Evolutionary conservation across 108 stramenopile genomes (phyloP).

Genomic region (Fragilaria crotonensis): DNA sequence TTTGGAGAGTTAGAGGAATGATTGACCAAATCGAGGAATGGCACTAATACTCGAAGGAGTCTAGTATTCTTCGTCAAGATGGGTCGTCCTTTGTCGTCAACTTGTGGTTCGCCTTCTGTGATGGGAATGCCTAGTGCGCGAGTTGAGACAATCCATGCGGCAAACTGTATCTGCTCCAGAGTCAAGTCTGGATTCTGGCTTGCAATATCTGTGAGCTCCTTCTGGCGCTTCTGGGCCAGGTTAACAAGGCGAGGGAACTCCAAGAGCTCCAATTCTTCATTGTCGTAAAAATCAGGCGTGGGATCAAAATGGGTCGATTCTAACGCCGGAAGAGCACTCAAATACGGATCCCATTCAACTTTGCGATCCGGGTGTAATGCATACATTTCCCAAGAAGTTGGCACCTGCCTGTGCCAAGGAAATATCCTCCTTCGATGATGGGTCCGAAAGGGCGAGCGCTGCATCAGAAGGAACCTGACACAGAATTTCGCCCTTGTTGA

Average conservation of each 20-base stretch:
- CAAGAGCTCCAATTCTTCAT: constrained; percentile 43
- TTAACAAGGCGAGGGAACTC: constrained; percentile 53
- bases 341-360: constrained; percentile 30
- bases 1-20: constrained; percentile 50
- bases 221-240: constrained; percentile 26
- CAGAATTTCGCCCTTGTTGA: constrained; percentile 45
- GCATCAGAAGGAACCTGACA: constrained; percentile 58
- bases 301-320: constrained; percentile 20
- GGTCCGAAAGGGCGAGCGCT: constrained; percentile 58
- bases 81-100: constrained; percentile 39
- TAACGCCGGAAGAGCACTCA: constrained; percentile 22
- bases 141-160: constrained; percentile 51
- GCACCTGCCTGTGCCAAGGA: constrained; percentile 39
- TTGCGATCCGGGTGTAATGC: constrained; percentile 16
- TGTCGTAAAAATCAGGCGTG: constrained; percentile 55
- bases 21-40: constrained; percentile 64
- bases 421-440: constrained; percentile 22
- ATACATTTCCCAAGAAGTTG: constrained; percentile 38
- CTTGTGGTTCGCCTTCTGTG: constrained; percentile 7
- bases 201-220: constrained; percentile 25
- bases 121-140: constrained; percentile 42
- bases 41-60: constrained; percentile 41
- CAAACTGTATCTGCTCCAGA: constrained; percentile 54
- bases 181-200: constrained; percentile 21
- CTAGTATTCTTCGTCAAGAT: constrained; percentile 30